Conservation (phyloP, 768 basidiomycete genomes). For the Pulveroboletus sp. region DNA sequence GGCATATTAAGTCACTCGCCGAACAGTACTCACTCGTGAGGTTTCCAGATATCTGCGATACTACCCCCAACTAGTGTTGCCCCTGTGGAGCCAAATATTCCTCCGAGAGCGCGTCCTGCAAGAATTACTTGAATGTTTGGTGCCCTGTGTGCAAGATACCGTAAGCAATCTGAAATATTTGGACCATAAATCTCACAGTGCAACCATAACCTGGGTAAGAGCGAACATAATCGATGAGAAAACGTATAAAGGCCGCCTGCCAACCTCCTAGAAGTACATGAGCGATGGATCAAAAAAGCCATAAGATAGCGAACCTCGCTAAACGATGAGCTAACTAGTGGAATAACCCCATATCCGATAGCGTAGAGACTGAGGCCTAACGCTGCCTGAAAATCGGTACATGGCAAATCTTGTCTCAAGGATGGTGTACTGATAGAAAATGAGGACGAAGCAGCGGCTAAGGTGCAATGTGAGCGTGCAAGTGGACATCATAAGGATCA, state of each 20-base stretch:
- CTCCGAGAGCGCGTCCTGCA: constrained; percentile 54
- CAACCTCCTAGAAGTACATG: constrained; percentile 46
- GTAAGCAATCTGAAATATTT: background rate
- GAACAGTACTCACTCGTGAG: constrained; percentile 45
- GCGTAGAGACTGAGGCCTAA: constrained; percentile 51
- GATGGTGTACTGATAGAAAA: constrained; percentile 53
- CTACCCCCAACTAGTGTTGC: constrained; percentile 66
- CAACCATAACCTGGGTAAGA: constrained; percentile 44
- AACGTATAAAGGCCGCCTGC: constrained; percentile 57
- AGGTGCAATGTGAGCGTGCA: background rate
- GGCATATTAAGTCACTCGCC: background rate
- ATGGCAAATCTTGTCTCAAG: constrained; percentile 45
- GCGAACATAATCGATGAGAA: constrained; percentile 47
- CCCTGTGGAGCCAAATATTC: constrained; percentile 59
- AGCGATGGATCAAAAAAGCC: background rate
- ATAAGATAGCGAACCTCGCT: constrained; percentile 40
- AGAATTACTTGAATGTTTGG: constrained; percentile 52
- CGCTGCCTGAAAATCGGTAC: constrained; percentile 41
- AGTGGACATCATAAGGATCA: background rate
- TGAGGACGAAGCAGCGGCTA: constrained; percentile 47
- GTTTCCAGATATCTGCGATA: constrained; percentile 64
- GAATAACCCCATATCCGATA: constrained; percentile 56
- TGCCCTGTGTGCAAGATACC: constrained; percentile 22
- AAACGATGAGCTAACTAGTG: constrained; percentile 60
- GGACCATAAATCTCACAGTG: constrained; percentile 19